Conservation (phyloP, 2,329 filamentous ascomycete genomes). For the Fusarium illudens region DNA sequence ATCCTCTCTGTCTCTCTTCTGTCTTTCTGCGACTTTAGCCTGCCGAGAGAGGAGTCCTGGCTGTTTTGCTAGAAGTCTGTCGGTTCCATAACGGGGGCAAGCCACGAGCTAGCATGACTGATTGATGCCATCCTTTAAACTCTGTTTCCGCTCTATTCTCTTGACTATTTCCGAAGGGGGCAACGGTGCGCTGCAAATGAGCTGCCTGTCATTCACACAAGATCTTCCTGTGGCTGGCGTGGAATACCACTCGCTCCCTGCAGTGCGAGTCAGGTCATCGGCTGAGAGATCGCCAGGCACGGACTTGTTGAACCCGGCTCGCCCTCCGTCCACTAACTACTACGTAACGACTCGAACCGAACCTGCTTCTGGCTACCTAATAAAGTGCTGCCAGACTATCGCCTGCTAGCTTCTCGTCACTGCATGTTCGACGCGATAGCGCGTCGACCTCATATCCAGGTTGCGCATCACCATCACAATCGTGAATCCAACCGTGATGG, state of each 20-base stretch:
- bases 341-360: conserved; percentile 12
- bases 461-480: not conserved
- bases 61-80: not conserved
- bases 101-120: conserved; percentile 11
- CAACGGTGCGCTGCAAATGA: not conserved
- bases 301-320: conserved; percentile 30
- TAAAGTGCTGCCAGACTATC: conserved; percentile 12
- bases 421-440: not conserved
- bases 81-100: not conserved
- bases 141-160: not conserved
- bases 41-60: not conserved
- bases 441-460: not conserved
- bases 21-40: not conserved
- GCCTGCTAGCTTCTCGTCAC: conserved; percentile 8
- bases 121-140: not conserved
- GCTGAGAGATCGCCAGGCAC: conserved; percentile 40
- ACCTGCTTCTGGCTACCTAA: conserved; percentile 35
- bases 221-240: conserved; percentile 2
- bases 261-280: conserved; percentile 36
- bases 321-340: conserved; percentile 16
- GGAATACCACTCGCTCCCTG: not conserved
- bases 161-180: not conserved
- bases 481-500: not conserved
- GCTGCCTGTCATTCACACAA: not conserved
- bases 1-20: not conserved